These are phyloP conservation scores for Hypomyces perniciosus DNA, from an alignment of 2,329 filamentous ascomycete genomes.

Conservation along the genomic window DNA sequence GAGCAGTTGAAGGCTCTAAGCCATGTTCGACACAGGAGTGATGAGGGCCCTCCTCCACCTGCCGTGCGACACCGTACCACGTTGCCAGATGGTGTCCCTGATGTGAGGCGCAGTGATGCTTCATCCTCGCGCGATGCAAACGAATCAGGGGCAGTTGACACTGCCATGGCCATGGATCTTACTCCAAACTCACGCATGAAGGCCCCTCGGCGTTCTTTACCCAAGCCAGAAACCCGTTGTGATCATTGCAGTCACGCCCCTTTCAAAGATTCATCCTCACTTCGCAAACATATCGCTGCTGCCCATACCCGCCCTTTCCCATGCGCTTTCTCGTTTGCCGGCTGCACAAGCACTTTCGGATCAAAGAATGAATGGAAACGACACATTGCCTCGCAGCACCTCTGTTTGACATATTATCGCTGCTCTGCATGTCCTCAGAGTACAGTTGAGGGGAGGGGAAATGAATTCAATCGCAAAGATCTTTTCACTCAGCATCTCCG, in stretches of 20 bases:
- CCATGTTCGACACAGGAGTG: conserved; percentile 52
- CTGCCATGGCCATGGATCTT: conserved; percentile 19
- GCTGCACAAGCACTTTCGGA: conserved; percentile 75
- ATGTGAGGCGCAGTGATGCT: conserved; percentile 22
- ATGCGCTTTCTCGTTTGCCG: conserved; percentile 80
- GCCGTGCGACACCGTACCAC: conserved; percentile 31
- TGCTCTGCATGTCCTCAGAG: conserved; percentile 55
- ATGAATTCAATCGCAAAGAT: conserved; percentile 89
- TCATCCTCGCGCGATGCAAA: conserved; percentile 30
- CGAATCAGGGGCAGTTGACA: conserved; percentile 24
- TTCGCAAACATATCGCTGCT: conserved; percentile 61
- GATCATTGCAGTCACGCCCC: conserved; percentile 56
- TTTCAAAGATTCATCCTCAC: conserved; percentile 60
- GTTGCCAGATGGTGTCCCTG: conserved; percentile 33
- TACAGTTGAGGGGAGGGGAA: conserved; percentile 50
- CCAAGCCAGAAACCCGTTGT: conserved; percentile 57
- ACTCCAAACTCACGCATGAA: conserved; percentile 32
- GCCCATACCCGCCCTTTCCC: conserved; percentile 70
- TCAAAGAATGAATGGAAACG: conserved; percentile 99
- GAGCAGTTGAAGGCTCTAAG: conserved; percentile 62
- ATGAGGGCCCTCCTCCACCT: conserved; percentile 29
- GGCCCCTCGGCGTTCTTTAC: conserved; percentile 40
- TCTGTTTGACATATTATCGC: conserved; percentile 61
- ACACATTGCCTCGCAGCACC: conserved; percentile 85
- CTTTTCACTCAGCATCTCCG: conserved; percentile 91